Evolutionary conservation across 805 yeast genomes (phyloP).

Genomic region (Naumovozyma castellii): DNA sequence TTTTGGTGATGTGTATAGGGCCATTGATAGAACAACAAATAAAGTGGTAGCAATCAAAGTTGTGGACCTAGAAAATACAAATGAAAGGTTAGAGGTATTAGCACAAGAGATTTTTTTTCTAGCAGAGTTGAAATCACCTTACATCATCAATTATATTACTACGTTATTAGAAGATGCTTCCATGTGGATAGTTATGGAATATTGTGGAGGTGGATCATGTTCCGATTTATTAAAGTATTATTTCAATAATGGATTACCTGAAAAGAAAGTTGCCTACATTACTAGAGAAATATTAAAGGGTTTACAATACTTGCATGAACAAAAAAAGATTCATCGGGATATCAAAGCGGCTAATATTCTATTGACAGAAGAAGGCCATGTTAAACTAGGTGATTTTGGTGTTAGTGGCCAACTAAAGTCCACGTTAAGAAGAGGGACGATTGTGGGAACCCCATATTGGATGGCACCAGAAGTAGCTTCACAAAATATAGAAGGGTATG

Average conservation of each 20-base stretch:
- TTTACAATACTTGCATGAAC: conserved; percentile 63
- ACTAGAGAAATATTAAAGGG: conserved; percentile 60
- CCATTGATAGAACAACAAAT: conserved; percentile 33
- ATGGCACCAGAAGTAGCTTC: conserved; percentile 97
- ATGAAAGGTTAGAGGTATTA: conserved; percentile 62
- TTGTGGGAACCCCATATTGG: conserved; percentile 96
- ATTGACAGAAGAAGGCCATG: conserved; percentile 54
- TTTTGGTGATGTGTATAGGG: conserved; percentile 79
- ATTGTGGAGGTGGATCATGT: conserved; percentile 91
- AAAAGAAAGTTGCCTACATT: conserved; percentile 49
- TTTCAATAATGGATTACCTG: conserved; percentile 26
- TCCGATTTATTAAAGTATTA: conserved; percentile 52
- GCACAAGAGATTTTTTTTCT: conserved; percentile 74
- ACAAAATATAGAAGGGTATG: conserved; percentile 45
- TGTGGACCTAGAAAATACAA: conserved; percentile 67
- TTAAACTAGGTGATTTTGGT: conserved; percentile 89
- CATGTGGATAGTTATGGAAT: conserved; percentile 91
- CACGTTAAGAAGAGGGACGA: conserved; percentile 55
- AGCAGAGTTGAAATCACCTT: conserved; percentile 52
- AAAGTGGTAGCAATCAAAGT: conserved; percentile 75
- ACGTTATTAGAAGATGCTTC: conserved; percentile 55
- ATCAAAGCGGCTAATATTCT: conserved; percentile 84
- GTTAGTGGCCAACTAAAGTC: conserved; percentile 78
- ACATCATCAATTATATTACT: conserved; percentile 56
- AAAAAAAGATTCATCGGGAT: conserved; percentile 78